These are phyloP conservation scores for Pythium brassicae DNA, from an alignment of 352 stramenopile species.

Conservation along the genomic window DNA sequence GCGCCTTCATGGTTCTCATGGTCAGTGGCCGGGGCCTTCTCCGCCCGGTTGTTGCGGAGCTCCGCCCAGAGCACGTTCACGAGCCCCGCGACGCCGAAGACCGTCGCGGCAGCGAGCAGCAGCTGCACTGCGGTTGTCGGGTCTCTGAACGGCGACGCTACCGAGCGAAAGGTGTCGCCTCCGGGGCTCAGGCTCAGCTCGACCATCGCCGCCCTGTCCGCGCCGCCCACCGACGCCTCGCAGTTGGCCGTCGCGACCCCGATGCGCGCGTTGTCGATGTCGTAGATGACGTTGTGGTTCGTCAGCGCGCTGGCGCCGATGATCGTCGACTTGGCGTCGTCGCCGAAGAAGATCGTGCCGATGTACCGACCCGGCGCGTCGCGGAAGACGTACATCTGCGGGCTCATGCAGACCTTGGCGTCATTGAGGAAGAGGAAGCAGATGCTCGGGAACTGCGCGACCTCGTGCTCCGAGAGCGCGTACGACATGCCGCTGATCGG, in stretches of 20 bases:
- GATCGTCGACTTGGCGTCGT: conserved; percentile 63
- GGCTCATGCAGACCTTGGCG: conserved; percentile 45
- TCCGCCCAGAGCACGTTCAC: conserved; percentile 53
- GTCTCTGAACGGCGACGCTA: conserved; percentile 18
- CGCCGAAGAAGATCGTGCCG: conserved; percentile 66
- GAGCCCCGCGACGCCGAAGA: conserved; percentile 42
- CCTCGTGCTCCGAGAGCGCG: conserved; percentile 18
- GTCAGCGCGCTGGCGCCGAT: conserved; percentile 60
- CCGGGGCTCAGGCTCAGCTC: conserved; percentile 51
- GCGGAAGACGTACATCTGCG: conserved; percentile 48
- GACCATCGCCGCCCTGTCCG: conserved; percentile 18
- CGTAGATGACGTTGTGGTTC: conserved; percentile 78
- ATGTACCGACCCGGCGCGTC: conserved; percentile 33
- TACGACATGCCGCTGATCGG: conserved; percentile 49
- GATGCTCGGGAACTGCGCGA: conserved; percentile 41
- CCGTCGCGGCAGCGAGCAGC: conserved; percentile 31
- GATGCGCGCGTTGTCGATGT: conserved; percentile 66
- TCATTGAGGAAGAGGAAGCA: conserved; percentile 71
- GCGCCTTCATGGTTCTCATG: conserved; percentile 5
- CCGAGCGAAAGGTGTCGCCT: conserved; percentile 46
- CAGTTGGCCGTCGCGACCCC: conserved; percentile 59
- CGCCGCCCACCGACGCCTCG: conserved; percentile 13
- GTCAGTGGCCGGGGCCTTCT: not conserved
- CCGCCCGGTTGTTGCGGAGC: not conserved
- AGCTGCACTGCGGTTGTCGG: conserved; percentile 34